These are phyloP conservation scores for Coniochaeta hoffmannii DNA, from an alignment of 2,329 filamentous ascomycete species.

Conservation along the genomic window DNA sequence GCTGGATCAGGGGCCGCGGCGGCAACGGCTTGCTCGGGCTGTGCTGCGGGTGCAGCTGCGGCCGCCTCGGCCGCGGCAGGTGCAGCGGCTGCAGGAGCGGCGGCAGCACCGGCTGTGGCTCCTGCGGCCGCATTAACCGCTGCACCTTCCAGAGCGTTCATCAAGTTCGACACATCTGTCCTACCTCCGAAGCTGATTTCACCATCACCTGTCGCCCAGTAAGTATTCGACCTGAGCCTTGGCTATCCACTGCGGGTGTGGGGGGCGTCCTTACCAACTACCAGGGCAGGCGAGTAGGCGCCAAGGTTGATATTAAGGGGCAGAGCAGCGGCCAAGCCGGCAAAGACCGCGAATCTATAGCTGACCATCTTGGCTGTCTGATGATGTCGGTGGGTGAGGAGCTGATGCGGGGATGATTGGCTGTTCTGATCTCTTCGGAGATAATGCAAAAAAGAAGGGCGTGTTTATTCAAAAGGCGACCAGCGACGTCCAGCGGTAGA, in stretches of 20 bases:
- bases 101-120: slow-evolving; percentile 13
- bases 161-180: slow-evolving; percentile 34
- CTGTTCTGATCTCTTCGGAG: not conserved
- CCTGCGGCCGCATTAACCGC: slow-evolving; percentile 31
- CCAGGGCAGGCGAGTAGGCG: slow-evolving; percentile 35
- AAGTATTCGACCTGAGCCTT: not conserved
- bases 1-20: slow-evolving; percentile 21
- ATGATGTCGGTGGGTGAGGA: slow-evolving; percentile 4
- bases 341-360: slow-evolving; percentile 26
- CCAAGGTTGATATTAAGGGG: slow-evolving; percentile 36
- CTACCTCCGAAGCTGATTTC: slow-evolving; percentile 39
- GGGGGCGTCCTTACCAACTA: slow-evolving; percentile 18
- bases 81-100: slow-evolving; percentile 12
- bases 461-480: slow-evolving; percentile 21
- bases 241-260: not conserved
- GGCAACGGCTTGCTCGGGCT: not conserved
- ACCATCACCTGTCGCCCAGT: slow-evolving; percentile 27
- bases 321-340: slow-evolving; percentile 28
- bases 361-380: slow-evolving; percentile 25
- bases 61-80: slow-evolving; percentile 7
- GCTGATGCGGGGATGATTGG: not conserved
- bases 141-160: slow-evolving; percentile 39
- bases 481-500: slow-evolving; percentile 26
- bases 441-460: slow-evolving; percentile 10
- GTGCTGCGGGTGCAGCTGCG: not conserved